A percentile compares a stretch with the other conserved stretches of the same genome.
Conservation (phyloP, 2,329 filamentous ascomycete species). For the Pseudopithomyces chartarum region DNA sequence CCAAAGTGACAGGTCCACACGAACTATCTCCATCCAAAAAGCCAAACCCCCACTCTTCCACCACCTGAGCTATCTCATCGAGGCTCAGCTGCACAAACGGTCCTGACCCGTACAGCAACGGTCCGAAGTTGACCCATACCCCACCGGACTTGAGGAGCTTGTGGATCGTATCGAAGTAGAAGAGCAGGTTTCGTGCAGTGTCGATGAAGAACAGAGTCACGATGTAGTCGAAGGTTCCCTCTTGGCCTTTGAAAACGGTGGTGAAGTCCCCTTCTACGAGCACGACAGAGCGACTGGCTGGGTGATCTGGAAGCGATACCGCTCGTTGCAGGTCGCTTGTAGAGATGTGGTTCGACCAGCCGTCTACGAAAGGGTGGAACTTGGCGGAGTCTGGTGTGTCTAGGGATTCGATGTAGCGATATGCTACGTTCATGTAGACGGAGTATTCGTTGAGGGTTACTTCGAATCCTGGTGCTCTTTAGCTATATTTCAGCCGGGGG, state of each 20-base stretch:
- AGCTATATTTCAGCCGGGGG: too few relatives aligned
- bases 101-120: slow-evolving; percentile 59
- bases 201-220: slow-evolving; percentile 67
- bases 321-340: slow-evolving; percentile 54
- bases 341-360: slow-evolving; percentile 61
- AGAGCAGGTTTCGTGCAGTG: slow-evolving; percentile 61
- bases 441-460: slow-evolving; percentile 65
- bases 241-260: slow-evolving; percentile 39
- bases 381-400: slow-evolving; percentile 26
- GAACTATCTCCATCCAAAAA: slow-evolving; percentile 51
- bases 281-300: slow-evolving; percentile 47
- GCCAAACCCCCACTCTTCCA: slow-evolving; percentile 58
- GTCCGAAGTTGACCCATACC: slow-evolving; percentile 62
- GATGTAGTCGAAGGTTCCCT: slow-evolving; percentile 53
- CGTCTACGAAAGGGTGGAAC: slow-evolving; percentile 60
- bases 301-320: slow-evolving; percentile 52
- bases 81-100: slow-evolving; percentile 62
- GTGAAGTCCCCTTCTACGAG: slow-evolving; percentile 64
- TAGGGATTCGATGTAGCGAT: slow-evolving; percentile 54
- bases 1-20: slow-evolving; percentile 53
- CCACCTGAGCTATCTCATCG: slow-evolving; percentile 57
- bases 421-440: slow-evolving; percentile 61
- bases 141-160: slow-evolving; percentile 55
- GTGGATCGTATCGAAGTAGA: slow-evolving; percentile 61
- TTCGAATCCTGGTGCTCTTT: slow-evolving; percentile 48